Conservation (phyloP, 2,329 filamentous ascomycete genomes). For the Tolypocladium amazonense region DNA sequence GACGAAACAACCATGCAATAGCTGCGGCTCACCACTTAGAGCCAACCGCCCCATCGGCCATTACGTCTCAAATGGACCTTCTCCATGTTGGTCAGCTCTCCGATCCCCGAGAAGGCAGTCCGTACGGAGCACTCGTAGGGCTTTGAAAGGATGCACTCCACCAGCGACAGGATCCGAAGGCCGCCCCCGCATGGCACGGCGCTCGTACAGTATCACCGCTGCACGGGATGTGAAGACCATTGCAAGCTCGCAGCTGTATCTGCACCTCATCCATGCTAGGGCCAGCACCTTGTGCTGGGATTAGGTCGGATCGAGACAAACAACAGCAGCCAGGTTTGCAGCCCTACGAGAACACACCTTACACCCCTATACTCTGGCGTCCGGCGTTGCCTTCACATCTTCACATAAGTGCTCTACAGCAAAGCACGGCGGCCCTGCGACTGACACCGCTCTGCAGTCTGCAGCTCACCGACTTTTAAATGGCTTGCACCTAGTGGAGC, state of each 20-base stretch:
- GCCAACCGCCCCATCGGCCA: not conserved
- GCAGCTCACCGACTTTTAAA: conserved; percentile 20
- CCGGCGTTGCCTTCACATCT: not conserved
- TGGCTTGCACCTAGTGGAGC: conserved; percentile 13
- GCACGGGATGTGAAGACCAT: not conserved
- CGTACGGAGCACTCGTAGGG: too few relatives aligned
- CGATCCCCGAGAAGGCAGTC: not conserved
- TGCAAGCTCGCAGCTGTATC: not conserved
- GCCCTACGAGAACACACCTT: not conserved
- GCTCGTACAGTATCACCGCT: not conserved
- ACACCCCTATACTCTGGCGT: not conserved
- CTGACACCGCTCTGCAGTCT: not conserved
- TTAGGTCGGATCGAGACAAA: not conserved
- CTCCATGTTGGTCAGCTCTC: not conserved
- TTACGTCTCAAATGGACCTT: not conserved
- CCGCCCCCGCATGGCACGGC: not conserved
- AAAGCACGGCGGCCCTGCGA: not conserved
- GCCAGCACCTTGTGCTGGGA: not conserved
- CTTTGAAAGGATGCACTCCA: not conserved
- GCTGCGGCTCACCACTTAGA: not conserved
- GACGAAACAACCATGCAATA: not conserved
- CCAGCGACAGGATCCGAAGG: not conserved
- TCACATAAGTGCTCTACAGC: not conserved
- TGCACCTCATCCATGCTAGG: not conserved
- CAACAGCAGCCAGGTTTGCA: not conserved